These are phyloP conservation scores for Cryptococcus wingfieldii DNA, from an alignment of 1,284 basidiomycete genomes.

Conservation along the genomic window DNA sequence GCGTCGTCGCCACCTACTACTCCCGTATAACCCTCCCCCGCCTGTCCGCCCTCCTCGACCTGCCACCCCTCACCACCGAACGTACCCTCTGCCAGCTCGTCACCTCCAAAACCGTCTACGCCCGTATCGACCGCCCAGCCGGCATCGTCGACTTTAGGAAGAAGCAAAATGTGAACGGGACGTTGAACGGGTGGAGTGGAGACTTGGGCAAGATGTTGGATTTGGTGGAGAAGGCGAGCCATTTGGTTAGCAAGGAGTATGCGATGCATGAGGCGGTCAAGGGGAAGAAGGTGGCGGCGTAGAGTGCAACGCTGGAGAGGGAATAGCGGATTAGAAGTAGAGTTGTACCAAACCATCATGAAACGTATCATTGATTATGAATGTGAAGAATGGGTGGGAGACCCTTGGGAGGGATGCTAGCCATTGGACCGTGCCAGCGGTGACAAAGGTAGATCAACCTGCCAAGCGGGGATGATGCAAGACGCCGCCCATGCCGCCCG, in stretches of 20 bases:
- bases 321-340: not conserved
- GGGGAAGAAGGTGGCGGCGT: slow-evolving; percentile 39
- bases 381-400: not conserved
- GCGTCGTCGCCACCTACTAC: slow-evolving; percentile 91
- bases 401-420: too few species aligned
- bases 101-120: slow-evolving; percentile 85
- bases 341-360: not conserved
- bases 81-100: slow-evolving; percentile 83
- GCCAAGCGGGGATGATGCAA: too few species aligned
- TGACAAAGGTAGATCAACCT: too few species aligned
- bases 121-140: slow-evolving; percentile 86
- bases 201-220: slow-evolving; percentile 80
- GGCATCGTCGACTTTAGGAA: slow-evolving; percentile 83
- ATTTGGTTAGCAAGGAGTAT: slow-evolving; percentile 53
- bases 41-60: slow-evolving; percentile 81
- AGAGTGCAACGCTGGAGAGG: not conserved
- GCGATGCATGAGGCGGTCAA: slow-evolving; percentile 45
- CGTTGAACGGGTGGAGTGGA: slow-evolving; percentile 94
- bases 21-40: slow-evolving; percentile 82
- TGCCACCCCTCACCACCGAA: slow-evolving; percentile 76
- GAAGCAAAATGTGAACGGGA: slow-evolving; percentile 72
- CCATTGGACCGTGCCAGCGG: too few species aligned
- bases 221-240: slow-evolving; percentile 53
- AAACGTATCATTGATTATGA: not conserved
- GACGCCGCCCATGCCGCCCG: too few species aligned